Evolutionary conservation across 495 filamentous ascomycete species (phyloP), one percentile per base, ranked within the genome.

Genomic region (Neurospora sp.): DNA sequence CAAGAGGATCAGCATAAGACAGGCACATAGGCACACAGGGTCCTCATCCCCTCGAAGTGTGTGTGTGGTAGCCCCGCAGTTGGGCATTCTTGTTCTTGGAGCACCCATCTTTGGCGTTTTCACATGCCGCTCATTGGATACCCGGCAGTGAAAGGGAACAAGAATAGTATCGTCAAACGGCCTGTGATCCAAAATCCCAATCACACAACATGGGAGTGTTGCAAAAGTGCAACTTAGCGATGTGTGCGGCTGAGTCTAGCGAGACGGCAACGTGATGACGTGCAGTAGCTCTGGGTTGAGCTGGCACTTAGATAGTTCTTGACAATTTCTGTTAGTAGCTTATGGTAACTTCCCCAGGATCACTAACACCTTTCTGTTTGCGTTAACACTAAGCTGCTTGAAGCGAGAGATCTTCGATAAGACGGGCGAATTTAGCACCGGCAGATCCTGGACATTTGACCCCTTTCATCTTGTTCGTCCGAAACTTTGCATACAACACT

Each of bases 281-380:
- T 62, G 54, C 54, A 62, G 12, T 62, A 62, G 54, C 27, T 62
- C 7, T 62, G 54, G 54, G 54, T 35, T 35, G 54, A 62, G 54
- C 14, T 35, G 54, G 54, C 54, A 62, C 14, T 18, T 62, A 16
- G 27, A 35, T 62, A 35, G 14, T 8, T 6, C 5, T 12, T 23
- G 10, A 23, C 3, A 7, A 16, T 12, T 27, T 62, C 11, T 62
- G 54, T 62, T 62, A 62, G 23, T 27, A 54, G 2, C 1, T 35
- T 2, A 5, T 4, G 2, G 8, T 35, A 2, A 8, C 1, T 62
- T 1, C 12, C 6, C 14, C 0, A 6, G 1, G 1, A 9, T 3
- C 7, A 3, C 27, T 35, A 62, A 62, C 54, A 3, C 12, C 1
- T 8, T 18, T 62, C 35, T 35, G 35, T 35, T 35, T 35, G 35